Evolutionary conservation across 179 eudicot species (phyloP).

Genomic region (Dionaea muscipula): DNA sequence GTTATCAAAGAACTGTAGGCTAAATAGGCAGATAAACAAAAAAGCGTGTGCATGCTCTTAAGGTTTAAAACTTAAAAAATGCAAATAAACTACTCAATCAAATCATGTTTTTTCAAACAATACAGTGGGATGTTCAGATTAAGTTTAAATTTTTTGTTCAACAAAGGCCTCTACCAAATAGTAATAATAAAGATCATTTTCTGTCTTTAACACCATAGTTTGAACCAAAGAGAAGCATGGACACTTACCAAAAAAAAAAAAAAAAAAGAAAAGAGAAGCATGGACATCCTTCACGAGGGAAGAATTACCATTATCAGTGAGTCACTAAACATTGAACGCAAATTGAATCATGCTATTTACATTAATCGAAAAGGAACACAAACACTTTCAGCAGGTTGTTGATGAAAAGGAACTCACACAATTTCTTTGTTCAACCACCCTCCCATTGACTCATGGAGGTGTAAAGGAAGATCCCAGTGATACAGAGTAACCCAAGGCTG

Average conservation of each 20-base stretch:
- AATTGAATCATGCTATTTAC: no score
- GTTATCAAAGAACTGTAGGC: no score
- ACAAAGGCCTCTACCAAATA: not conserved
- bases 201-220: not conserved
- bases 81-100: no score
- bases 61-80: no score
- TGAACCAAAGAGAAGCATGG: not conserved
- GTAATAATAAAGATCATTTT: not conserved
- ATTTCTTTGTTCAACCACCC: conserved; percentile 63
- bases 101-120: no score
- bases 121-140: not conserved
- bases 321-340: no score
- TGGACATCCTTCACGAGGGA: no score
- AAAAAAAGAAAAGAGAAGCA: not conserved
- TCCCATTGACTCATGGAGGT: conserved; percentile 54
- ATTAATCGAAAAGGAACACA: not conserved
- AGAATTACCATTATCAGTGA: no score
- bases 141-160: not conserved
- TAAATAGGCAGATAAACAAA: no score
- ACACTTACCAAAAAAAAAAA: no score
- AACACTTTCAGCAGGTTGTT: not conserved
- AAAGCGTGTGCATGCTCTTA: no score
- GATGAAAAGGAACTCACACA: conserved; percentile 34
- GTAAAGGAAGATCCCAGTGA: conserved; percentile 88
- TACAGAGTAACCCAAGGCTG: conserved; percentile 67